Evolutionary conservation across 208 protist species (phyloP), one percentile per base, ranked within the genome.

Genomic region (Strigomonas galati): DNA sequence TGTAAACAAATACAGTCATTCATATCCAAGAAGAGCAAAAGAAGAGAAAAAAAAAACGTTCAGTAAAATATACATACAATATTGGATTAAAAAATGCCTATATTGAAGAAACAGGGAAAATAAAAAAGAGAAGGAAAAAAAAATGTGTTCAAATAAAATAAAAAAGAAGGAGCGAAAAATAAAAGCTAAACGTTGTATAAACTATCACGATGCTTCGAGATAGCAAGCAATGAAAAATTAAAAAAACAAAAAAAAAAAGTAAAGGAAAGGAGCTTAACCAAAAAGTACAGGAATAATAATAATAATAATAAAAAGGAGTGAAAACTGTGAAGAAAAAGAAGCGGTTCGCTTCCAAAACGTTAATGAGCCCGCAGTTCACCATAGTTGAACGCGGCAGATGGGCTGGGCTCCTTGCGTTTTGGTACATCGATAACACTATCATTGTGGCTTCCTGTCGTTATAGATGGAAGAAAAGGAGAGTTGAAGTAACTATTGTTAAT

Each of bases 101-200:
- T 55, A 44, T n/a, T n/a, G 10, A 44, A 57, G 12, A 19, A 23
- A 19, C 14, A 32, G 17, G 17, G 28, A 64, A 24, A 52, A 7
- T 46, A 60, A 32, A 67, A 67, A 40, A 71, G n/a, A 63, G 21
- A 64, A 71, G 7, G 4, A 9, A 51, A 3, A 54, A 68, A 53
- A 49, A 30, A 32, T 26, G 21, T 51, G 15, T 51, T 4, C 19
- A 59, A 49, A 14, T 43, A 60, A 43, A 44, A 15, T 1, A 58
- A 68, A 30, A 12, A 28, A 67, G 31, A 56, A 28, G 32, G 62
- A 67, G 59, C 63, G 59, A 61, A 21, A 68, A 21, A 77, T 43
- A 27, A 27, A 40, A 66, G 23, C 12, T 14, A 43, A 48, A 32
- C 26, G 43, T 17, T 7, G 28, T 40, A 65, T 65, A 52, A 3